phyloP scores from a whole-genome alignment of 1,139 yeast genomes.

The Eremothecium cymbalariae region DNA sequence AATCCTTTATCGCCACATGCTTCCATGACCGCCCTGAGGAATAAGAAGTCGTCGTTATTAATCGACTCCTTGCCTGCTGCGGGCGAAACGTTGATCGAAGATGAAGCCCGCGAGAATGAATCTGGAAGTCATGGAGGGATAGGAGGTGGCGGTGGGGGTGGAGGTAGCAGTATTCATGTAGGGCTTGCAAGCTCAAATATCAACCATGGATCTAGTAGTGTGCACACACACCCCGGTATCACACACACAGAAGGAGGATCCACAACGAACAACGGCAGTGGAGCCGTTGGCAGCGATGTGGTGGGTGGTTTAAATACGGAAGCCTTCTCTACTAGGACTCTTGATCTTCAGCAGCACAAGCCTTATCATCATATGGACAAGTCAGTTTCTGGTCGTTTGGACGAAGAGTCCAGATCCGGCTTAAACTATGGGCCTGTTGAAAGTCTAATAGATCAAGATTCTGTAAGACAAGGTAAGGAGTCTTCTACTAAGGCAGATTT shows the following conservation, averaged over 20 bases:
- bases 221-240: conserved; percentile 1
- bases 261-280: conserved; percentile 1
- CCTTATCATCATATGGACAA: conserved; percentile 1
- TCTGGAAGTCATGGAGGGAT: conserved; percentile 6
- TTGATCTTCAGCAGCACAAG: too few species aligned
- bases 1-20: conserved; percentile 28
- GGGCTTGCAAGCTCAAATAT: too few species aligned
- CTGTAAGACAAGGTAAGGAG: conserved; percentile 17
- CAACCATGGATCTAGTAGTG: too few species aligned
- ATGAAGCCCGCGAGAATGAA: conserved; percentile 7
- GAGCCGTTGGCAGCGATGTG: conserved; percentile 2
- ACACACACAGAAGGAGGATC: neutral
- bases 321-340: neutral
- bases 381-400: conserved; percentile 1
- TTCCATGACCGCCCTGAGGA: conserved; percentile 18
- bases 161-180: conserved; percentile 1
- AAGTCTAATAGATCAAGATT: conserved; percentile 7
- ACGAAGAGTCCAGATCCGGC: conserved; percentile 3
- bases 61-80: conserved; percentile 14
- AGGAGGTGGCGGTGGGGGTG: conserved; percentile 8
- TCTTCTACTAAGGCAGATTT: conserved; percentile 66
- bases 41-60: conserved; percentile 25
- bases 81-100: neutral
- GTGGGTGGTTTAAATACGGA: conserved; percentile 1
- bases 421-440: conserved; percentile 4